Evolutionary conservation across 352 stramenopile species (phyloP).

Genomic region (Globisporangium polare): DNA sequence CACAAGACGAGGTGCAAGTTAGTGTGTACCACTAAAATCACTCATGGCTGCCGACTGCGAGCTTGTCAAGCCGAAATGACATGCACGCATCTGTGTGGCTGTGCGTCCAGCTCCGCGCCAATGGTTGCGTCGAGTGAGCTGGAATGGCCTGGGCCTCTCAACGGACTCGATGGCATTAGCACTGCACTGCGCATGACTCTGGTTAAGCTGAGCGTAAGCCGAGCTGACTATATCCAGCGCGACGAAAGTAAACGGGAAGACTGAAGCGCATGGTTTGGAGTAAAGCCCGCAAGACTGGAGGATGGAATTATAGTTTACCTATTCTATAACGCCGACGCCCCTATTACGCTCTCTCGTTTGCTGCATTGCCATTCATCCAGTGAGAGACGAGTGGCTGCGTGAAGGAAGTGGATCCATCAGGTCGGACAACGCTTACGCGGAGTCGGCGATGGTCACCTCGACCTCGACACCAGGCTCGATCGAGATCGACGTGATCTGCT

Average conservation of each 20-base stretch:
- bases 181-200: no score
- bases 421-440: slow-evolving; percentile 44
- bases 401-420: not conserved
- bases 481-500: slow-evolving; percentile 99
- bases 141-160: no score
- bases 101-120: no score
- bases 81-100: no score
- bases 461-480: slow-evolving; percentile 99
- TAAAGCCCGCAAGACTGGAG: slow-evolving; percentile 27
- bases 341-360: slow-evolving; percentile 22
- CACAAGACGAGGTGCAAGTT: not conserved
- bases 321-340: slow-evolving; percentile 20
- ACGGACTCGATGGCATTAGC: no score
- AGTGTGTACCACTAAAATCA: not conserved
- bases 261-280: not conserved
- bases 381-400: not conserved
- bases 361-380: slow-evolving; percentile 10
- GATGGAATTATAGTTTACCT: slow-evolving; percentile 30
- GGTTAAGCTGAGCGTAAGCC: no score
- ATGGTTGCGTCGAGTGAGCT: no score
- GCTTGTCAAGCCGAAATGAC: no score
- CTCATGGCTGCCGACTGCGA: no score
- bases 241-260: not conserved
- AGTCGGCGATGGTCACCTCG: slow-evolving; percentile 97
- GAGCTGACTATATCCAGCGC: no score